Conservation (phyloP, 2,329 filamentous ascomycete species). For the Stagonosporopsis rhizophila region DNA sequence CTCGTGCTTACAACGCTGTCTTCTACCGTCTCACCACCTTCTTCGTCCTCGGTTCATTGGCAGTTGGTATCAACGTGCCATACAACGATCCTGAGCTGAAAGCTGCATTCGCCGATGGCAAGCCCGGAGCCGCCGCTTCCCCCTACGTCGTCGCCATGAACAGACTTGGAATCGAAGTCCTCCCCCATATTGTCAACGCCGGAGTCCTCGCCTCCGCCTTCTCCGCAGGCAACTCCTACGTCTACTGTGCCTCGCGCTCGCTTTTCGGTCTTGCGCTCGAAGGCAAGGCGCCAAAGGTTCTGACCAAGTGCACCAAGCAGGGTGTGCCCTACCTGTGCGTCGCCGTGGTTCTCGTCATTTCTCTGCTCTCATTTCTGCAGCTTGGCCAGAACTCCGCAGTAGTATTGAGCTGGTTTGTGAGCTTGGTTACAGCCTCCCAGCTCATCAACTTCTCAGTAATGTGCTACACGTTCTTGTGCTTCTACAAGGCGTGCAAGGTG, state of each 20-base stretch:
- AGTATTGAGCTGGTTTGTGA: conserved; percentile 78
- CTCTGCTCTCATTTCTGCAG: conserved; percentile 77
- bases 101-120: conserved; percentile 64
- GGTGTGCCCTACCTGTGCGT: conserved; percentile 80
- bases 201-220: conserved; percentile 62
- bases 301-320: conserved; percentile 65
- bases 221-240: conserved; percentile 63
- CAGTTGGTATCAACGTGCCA: conserved; percentile 72
- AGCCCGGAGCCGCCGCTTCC: conserved; percentile 71
- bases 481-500: conserved; percentile 70
- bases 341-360: conserved; percentile 68
- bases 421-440: conserved; percentile 75
- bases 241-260: conserved; percentile 62
- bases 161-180: conserved; percentile 60
- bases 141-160: conserved; percentile 69
- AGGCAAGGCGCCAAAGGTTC: conserved; percentile 61
- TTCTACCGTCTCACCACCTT: conserved; percentile 80
- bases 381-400: conserved; percentile 71
- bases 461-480: conserved; percentile 74
- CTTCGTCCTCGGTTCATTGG: conserved; percentile 77
- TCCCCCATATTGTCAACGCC: conserved; percentile 68
- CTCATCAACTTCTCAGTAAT: conserved; percentile 58
- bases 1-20: conserved; percentile 77
- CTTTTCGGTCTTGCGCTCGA: conserved; percentile 63
- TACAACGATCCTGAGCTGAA: conserved; percentile 69